phyloP scores from a whole-genome alignment of 1,139 yeast genomes.

The Schwanniomyces etchellsii region DNA sequence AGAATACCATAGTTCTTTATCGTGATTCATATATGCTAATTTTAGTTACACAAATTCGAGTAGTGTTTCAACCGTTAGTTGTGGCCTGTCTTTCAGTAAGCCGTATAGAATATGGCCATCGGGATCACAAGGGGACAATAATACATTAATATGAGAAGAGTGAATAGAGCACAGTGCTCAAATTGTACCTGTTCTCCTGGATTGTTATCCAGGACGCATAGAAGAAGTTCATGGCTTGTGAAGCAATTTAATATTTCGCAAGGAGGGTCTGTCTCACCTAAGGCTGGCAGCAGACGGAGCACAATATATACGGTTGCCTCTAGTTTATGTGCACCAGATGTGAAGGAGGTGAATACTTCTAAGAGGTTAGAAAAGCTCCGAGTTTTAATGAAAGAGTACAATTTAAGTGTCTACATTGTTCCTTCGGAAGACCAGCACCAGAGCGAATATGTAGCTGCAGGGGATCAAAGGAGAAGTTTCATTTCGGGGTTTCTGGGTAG shows the following conservation, averaged over 20 bases:
- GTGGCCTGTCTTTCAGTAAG: too few species aligned
- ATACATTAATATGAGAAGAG: constrained; percentile 25
- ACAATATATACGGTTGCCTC: constrained; percentile 45
- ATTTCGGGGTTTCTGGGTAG: constrained; percentile 91
- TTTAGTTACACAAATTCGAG: too few species aligned
- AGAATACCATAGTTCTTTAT: too few species aligned
- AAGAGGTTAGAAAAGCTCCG: constrained; percentile 61
- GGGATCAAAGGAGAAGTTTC: constrained; percentile 80
- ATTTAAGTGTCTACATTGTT: constrained; percentile 46
- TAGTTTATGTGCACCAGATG: constrained; percentile 38
- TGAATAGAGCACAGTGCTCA: constrained; percentile 48
- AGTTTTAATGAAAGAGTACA: constrained; percentile 52
- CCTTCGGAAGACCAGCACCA: constrained; percentile 92
- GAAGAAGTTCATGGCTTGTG: constrained; percentile 48
- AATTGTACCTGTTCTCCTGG: constrained; percentile 86
- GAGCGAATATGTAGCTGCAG: constrained; percentile 76
- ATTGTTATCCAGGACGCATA: constrained; percentile 56
- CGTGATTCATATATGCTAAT: too few species aligned
- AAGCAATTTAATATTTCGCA: constrained; percentile 41
- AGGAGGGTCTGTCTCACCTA: constrained; percentile 17
- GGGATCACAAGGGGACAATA: too few species aligned
- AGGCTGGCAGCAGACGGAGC: constrained; percentile 34
- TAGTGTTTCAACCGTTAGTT: too few species aligned
- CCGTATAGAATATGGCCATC: too few species aligned
- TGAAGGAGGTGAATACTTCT: constrained; percentile 51